Conservation (phyloP, 495 filamentous ascomycete genomes). For the Aspergillus heteromorphus region DNA sequence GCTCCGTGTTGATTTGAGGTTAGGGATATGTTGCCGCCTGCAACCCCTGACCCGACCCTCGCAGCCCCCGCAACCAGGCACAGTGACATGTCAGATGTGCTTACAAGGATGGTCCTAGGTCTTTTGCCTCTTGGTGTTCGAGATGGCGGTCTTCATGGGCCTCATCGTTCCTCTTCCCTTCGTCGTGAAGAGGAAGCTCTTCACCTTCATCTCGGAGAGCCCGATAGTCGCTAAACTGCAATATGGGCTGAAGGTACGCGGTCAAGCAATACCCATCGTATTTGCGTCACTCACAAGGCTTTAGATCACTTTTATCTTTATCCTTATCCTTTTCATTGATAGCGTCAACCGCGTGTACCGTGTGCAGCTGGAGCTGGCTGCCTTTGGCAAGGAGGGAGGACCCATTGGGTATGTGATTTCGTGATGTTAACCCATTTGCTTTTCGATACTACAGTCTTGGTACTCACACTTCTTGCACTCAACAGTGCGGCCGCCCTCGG, state of each 20-base stretch:
- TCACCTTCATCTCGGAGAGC: slow-evolving; percentile 89
- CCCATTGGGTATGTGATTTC: slow-evolving; percentile 35
- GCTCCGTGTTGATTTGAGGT: background rate
- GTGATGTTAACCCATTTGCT: background rate
- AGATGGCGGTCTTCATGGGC: slow-evolving; percentile 90
- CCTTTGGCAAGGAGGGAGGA: slow-evolving; percentile 47
- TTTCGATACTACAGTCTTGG: background rate
- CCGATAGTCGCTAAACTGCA: slow-evolving; percentile 72
- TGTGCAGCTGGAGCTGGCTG: slow-evolving; percentile 79
- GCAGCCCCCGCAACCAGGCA: background rate
- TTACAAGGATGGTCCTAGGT: slow-evolving; percentile 53
- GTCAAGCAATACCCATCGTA: background rate
- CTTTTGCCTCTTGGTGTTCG: slow-evolving; percentile 82
- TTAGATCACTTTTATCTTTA: slow-evolving; percentile 97
- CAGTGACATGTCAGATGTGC: background rate
- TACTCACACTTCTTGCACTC: slow-evolving; percentile 18
- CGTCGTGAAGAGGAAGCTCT: slow-evolving; percentile 78
- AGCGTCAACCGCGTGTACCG: slow-evolving; percentile 98
- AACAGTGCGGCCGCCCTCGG: slow-evolving; percentile 66
- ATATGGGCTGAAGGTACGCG: slow-evolving; percentile 68
- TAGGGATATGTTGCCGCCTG: slow-evolving; percentile 11
- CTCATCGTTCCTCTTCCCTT: slow-evolving; percentile 91
- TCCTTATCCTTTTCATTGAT: slow-evolving; percentile 95
- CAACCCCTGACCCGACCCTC: background rate
- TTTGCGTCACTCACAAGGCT: background rate